Conservation (phyloP, 1,284 basidiomycete genomes). For the Meripilus lineatus region DNA sequence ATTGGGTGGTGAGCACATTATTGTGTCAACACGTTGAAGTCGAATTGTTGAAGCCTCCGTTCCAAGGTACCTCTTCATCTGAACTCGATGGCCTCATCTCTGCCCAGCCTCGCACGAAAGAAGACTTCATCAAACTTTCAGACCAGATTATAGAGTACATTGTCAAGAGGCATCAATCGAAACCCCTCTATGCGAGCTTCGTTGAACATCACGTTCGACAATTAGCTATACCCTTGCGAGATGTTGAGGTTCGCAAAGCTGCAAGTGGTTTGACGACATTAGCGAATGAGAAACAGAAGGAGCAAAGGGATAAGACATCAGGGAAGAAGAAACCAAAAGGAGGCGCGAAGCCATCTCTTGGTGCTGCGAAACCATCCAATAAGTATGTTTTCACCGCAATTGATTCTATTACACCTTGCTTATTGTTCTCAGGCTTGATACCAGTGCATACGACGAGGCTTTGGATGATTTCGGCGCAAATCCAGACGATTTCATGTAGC, state of each 20-base stretch:
- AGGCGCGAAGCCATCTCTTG: constrained; percentile 68
- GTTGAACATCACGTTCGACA: constrained; percentile 78
- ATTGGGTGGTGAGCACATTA: constrained; percentile 51
- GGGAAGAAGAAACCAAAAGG: constrained; percentile 87
- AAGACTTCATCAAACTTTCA: constrained; percentile 77
- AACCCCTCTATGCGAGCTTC: constrained; percentile 79
- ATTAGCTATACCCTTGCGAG: constrained; percentile 70
- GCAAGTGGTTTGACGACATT: constrained; percentile 79
- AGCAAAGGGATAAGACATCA: constrained; percentile 76
- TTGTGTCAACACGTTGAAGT: neutral
- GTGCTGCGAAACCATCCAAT: constrained; percentile 57
- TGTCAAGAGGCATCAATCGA: constrained; percentile 71
- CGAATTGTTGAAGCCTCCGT: neutral
- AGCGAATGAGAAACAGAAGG: constrained; percentile 92
- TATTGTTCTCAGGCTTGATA: constrained; percentile 57
- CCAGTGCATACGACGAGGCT: constrained; percentile 76
- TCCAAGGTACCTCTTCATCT: constrained; percentile 54
- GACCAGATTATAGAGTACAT: constrained; percentile 67
- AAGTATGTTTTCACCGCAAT: constrained; percentile 43
- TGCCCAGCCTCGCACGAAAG: constrained; percentile 77
- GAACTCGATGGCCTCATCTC: constrained; percentile 70
- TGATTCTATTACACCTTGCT: neutral
- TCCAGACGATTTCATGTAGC: constrained; percentile 78
- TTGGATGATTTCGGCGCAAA: constrained; percentile 77
- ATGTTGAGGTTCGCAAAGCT: constrained; percentile 85